Percentiles rank a stretch among this genome's conserved stretches.
Evolutionary conservation across 352 stramenopile species (phyloP).

Genomic region (Phytophthora agathidicida): DNA sequence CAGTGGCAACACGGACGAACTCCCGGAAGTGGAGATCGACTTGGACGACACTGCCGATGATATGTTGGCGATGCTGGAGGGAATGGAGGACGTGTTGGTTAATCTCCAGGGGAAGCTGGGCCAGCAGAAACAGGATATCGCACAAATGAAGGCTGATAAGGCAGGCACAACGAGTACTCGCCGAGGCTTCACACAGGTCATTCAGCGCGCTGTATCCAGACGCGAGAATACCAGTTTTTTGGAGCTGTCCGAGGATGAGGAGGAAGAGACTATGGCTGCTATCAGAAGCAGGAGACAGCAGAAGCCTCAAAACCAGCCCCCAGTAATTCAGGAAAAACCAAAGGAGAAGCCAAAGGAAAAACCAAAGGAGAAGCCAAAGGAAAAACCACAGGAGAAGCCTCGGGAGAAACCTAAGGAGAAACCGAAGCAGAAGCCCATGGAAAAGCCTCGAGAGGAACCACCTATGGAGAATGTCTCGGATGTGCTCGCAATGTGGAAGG

Average conservation of each 20-base stretch:
- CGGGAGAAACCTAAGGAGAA: slow-evolving; percentile 5
- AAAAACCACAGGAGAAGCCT: slow-evolving; percentile 9
- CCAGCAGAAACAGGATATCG: slow-evolving; percentile 50
- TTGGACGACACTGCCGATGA: slow-evolving; percentile 39
- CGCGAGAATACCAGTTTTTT: slow-evolving; percentile 25
- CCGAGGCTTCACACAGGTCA: slow-evolving; percentile 31
- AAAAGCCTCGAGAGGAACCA: slow-evolving; percentile 19
- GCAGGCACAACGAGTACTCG: slow-evolving; percentile 18
- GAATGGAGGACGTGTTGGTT: slow-evolving; percentile 62
- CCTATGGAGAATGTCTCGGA: slow-evolving; percentile 47
- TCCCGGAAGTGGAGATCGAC: slow-evolving; percentile 22
- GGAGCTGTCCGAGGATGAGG: slow-evolving; percentile 33
- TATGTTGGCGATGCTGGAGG: slow-evolving; percentile 42
- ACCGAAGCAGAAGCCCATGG: slow-evolving; percentile 1
- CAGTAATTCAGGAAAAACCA: slow-evolving; percentile 19
- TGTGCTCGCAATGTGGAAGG: slow-evolving; percentile 50
- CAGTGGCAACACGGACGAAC: slow-evolving; percentile 30
- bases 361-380: slow-evolving; percentile 8
- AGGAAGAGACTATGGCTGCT: slow-evolving; percentile 34
- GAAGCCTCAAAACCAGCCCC: slow-evolving; percentile 20
- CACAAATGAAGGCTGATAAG: slow-evolving; percentile 36
- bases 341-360: slow-evolving; percentile 14
- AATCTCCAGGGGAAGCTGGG: slow-evolving; percentile 58
- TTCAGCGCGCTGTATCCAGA: slow-evolving; percentile 33
- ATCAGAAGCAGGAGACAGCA: slow-evolving; percentile 35